Evolutionary conservation across 164 flowering plant species (phyloP), one percentile per base, ranked within the genome.

Genomic region (Akebia trifoliata): DNA sequence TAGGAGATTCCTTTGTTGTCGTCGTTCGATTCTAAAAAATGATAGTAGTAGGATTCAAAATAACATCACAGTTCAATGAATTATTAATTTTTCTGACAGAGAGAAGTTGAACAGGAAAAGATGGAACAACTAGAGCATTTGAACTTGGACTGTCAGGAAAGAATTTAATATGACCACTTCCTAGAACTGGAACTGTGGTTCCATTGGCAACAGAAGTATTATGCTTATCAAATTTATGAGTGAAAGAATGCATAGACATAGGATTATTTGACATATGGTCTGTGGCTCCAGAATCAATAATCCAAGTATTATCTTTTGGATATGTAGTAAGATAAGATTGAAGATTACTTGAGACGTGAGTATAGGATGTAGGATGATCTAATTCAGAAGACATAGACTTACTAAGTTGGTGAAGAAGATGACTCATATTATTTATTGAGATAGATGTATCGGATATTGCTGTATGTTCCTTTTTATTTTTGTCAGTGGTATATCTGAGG

Each of bases 61-160:
- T n/a, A n/a, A n/a, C n/a, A n/a, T n/a, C n/a, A n/a, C n/a, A n/a
- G n/a, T n/a, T n/a, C n/a, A n/a, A n/a, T n/a, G n/a, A n/a, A n/a
- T n/a, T n/a, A n/a, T n/a, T n/a, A n/a, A n/a, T n/a, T n/a, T n/a
- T n/a, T n/a, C n/a, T n/a, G 54, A 21, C 12, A 46, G 26, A 46
- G 29, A 46, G 12, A 52, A 36, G 36, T 50, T 50, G 37, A 31
- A 50, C 37, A 2, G 54, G 60, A 46, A 62, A 62, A 0, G 54
- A 54, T 0, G 68, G 68, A 57, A 64, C 57, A 56, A 64, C 20
- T 22, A 64, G 51, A 1, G 51, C 61, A 48, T 49, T 24, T 1
- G 50, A 56, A 11, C 22, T 39, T 10, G 39, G 24, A 48, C 4
- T 4, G 31, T 21, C 0, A 21, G 39, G 34, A 40, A 64, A 56